These are phyloP conservation scores for Globisporangium alternatum DNA, from an alignment of 352 stramenopile species.

Conservation along the genomic window DNA sequence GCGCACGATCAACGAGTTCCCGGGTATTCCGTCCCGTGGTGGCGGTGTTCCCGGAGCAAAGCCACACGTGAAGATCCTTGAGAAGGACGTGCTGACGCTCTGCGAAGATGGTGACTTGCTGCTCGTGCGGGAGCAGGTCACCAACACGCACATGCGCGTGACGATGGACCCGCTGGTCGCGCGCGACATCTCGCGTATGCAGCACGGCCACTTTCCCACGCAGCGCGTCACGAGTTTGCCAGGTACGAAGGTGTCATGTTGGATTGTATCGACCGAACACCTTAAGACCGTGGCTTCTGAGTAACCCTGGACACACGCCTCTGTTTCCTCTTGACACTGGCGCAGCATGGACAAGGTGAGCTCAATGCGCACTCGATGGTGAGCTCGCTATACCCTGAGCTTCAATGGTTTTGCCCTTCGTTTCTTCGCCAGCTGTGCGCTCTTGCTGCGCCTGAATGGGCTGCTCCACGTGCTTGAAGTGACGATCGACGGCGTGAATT, in stretches of 20 bases:
- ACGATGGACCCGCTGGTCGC: constrained; percentile 40
- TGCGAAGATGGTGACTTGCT: constrained; percentile 58
- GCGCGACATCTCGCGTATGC: constrained; percentile 41
- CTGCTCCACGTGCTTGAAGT: constrained; percentile 26
- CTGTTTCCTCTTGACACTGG: background rate
- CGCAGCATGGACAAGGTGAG: background rate
- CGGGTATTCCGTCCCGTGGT: background rate
- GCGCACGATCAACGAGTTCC: background rate
- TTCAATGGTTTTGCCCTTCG: background rate
- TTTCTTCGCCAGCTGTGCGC: constrained; percentile 18
- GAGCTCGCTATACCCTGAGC: background rate
- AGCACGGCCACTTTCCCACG: constrained; percentile 43
- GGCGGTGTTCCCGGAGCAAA: background rate
- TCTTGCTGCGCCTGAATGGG: constrained; percentile 24
- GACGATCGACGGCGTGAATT: constrained; percentile 13
- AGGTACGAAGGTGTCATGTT: constrained; percentile 27
- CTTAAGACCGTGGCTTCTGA: background rate
- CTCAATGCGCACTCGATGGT: no score
- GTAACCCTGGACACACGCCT: background rate
- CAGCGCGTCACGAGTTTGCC: constrained; percentile 43
- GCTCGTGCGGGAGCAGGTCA: constrained; percentile 42
- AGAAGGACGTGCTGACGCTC: constrained; percentile 42
- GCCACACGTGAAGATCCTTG: background rate
- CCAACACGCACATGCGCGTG: constrained; percentile 29
- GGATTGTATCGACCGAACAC: constrained; percentile 15